A percentile compares a stretch with the other conserved stretches of the same genome.
Evolutionary conservation across 108 stramenopile species (phyloP).

Genomic region (Cyclostephanos invisitatus): DNA sequence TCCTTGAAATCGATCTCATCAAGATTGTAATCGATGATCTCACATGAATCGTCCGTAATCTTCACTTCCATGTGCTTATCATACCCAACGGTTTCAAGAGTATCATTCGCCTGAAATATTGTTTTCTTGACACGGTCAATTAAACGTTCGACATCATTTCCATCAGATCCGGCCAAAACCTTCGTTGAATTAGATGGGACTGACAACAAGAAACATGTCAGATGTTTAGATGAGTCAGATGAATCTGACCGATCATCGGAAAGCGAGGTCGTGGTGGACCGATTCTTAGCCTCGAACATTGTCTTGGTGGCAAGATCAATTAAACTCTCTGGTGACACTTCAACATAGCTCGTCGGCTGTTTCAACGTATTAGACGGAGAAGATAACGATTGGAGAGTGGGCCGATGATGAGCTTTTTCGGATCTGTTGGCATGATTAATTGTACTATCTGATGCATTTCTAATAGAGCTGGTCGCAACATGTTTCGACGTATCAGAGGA

Average conservation of each 20-base stretch:
- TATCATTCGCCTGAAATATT: slow-evolving; percentile 12
- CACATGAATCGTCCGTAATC: neutral
- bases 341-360: too few species aligned
- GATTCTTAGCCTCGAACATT: too few species aligned
- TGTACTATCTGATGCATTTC: slow-evolving; percentile 4
- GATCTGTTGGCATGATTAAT: slow-evolving; percentile 20
- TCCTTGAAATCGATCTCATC: neutral
- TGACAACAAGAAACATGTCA: too few species aligned
- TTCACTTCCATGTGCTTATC: neutral
- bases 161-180: neutral
- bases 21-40: neutral
- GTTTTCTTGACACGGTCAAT: slow-evolving; percentile 23
- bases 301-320: too few species aligned
- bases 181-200: neutral
- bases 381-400: neutral
- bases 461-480: neutral
- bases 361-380: neutral
- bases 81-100: neutral
- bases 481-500: neutral
- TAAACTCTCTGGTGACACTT: too few species aligned
- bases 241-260: too few species aligned
- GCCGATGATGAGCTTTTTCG: slow-evolving; percentile 13
- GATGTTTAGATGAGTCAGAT: too few species aligned
- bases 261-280: too few species aligned
- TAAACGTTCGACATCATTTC: neutral